Base-by-base conservation (phyloP, 2,329 filamentous ascomycete species). In the Bipolaris bicolor region DNA sequence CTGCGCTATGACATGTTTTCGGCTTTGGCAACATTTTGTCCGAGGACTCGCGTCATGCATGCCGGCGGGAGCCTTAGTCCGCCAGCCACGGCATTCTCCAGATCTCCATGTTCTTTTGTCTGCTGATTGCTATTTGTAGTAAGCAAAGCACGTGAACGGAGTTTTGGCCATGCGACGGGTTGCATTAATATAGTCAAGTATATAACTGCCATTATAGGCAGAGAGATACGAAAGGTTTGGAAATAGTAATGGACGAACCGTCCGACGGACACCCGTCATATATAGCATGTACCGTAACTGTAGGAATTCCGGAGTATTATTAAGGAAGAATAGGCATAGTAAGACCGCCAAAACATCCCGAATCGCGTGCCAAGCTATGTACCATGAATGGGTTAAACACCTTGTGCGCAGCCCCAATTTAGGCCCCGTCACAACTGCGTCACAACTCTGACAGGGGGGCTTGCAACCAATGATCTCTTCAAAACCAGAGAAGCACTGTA, bases 1-100 rank as follows among this genome's bases (percentile, higher is more conserved):
- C 50, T 57, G 56, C 52, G 57, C 58, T 49, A 60, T 55, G 60
- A 61, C 62, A 55, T 48, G 36, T 47, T 41, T 52, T 64, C 49
- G 58, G 61, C 55, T 52, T 51, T 60, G 51, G 55, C 60, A 47
- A 57, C 11, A 39, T 41, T 34, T 29, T 46, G 29, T 46, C 55
- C 51, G 51, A 50, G 24, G 26, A 46, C 20, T 22, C 29, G 33
- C 43, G 50, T 52, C 43, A 57, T 18, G 20, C 15, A 26, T 24
- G 34, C 48, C 16, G 39, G 16, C 45, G 31, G 20, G 26, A 41
- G 9, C 50, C 50, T 52, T 52, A 52, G 13, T 13, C n/a, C 49
- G 13, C n/a, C 22, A 49, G 45, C 50, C 50, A 33, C 49, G 39
- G 15, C 15, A 20, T 22, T 36, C 18, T 39, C 46, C 22, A 29